These are phyloP conservation scores for Azolla pinnata DNA, from an alignment of 75 land plant species.

Conservation along the genomic window DNA sequence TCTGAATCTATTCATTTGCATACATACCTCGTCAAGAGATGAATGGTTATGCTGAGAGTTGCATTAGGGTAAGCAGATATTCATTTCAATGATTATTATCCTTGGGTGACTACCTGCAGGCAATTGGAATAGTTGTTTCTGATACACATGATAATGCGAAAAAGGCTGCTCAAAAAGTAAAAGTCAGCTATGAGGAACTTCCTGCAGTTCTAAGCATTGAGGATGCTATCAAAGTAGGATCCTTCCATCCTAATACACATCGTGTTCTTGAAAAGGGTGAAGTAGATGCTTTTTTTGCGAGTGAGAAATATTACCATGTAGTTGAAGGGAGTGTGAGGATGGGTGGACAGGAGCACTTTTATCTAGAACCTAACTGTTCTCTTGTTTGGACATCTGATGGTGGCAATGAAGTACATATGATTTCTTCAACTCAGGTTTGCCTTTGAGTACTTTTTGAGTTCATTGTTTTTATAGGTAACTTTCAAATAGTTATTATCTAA, in stretches of 20 bases:
- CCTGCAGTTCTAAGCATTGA: conserved; percentile 69
- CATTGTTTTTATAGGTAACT: conserved; percentile 6
- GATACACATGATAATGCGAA: conserved; percentile 90
- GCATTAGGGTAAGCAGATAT: no score
- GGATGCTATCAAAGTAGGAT: conserved; percentile 49
- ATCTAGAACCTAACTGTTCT: conserved; percentile 74
- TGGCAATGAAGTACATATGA: conserved; percentile 89
- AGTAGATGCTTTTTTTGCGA: conserved; percentile 57
- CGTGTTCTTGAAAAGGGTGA: conserved; percentile 56
- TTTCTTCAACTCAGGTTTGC: conserved; percentile 89
- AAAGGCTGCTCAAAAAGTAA: conserved; percentile 58
- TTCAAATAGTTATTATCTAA: conserved; percentile 9
- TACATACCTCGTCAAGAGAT: no score
- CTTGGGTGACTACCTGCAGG: conserved; percentile 19
- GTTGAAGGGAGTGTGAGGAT: conserved; percentile 83
- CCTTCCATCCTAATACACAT: conserved; percentile 55
- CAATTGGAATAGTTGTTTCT: conserved; percentile 96
- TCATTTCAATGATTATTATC: background rate
- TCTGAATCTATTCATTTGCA: no score
- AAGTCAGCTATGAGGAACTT: conserved; percentile 75
- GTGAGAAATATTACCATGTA: conserved; percentile 44
- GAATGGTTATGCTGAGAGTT: no score
- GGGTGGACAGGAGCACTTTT: conserved; percentile 97
- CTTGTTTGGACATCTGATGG: conserved; percentile 79
- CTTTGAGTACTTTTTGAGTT: background rate